A percentile compares a stretch with the other conserved stretches of the same genome.
These are phyloP conservation scores for Geranium rotundifolium DNA, from an alignment of 345 rosid species.

Conservation along the genomic window DNA sequence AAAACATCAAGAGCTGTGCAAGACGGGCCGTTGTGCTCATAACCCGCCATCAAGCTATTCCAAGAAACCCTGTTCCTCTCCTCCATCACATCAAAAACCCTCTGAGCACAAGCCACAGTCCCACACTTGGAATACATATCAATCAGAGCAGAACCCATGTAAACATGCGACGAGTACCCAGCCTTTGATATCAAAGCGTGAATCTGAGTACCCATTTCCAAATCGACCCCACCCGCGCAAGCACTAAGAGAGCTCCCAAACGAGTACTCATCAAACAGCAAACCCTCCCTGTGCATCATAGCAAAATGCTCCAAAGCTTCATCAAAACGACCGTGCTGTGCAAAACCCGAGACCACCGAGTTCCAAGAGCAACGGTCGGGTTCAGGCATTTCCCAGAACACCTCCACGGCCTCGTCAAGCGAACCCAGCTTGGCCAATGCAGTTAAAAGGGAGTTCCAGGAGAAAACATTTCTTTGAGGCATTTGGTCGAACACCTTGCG, in stretches of 20 bases:
- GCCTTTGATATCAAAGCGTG: constrained; percentile 58
- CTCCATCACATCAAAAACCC: constrained; percentile 50
- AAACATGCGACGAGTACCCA: constrained; percentile 31
- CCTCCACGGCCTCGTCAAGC: constrained; percentile 41
- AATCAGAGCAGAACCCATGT: constrained; percentile 72
- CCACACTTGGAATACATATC: constrained; percentile 82
- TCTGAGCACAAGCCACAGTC: constrained; percentile 35
- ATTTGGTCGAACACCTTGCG: constrained; percentile 64
- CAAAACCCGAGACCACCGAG: constrained; percentile 61
- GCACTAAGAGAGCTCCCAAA: constrained; percentile 66
- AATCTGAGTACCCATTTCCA: constrained; percentile 48
- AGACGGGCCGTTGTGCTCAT: constrained; percentile 80
- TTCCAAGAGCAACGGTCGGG: constrained; percentile 84
- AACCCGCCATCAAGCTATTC: constrained; percentile 81
- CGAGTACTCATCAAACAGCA: constrained; percentile 43
- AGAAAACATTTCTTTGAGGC: constrained; percentile 43
- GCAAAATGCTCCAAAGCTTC: constrained; percentile 49
- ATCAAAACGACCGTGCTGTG: constrained; percentile 44
- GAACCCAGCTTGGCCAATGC: constrained; percentile 38
- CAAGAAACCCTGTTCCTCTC: constrained; percentile 64
- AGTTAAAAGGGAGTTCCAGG: constrained; percentile 57
- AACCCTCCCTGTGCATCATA: constrained; percentile 46
- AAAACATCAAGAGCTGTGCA: constrained; percentile 51
- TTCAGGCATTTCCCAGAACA: constrained; percentile 42
- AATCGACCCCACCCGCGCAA: constrained; percentile 41